Base-by-base conservation (phyloP, 305 asterid genomes). In the Solanum chacoense region DNA sequence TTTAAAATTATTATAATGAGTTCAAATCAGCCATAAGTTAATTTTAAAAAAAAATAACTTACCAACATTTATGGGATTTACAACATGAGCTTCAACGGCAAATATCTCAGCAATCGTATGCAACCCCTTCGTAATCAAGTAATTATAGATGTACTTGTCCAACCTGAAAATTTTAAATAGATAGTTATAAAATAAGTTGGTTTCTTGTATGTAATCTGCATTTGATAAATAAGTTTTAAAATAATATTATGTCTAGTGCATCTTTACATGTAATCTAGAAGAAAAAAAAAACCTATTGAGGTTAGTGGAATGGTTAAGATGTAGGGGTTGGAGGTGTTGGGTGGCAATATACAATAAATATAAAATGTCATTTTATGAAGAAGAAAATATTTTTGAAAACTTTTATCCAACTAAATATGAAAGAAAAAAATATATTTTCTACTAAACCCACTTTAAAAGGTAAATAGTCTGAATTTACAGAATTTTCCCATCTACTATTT, bases 81-180 rank as follows among this genome's bases (percentile, higher is more conserved):
- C 10, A 85, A 93, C 31, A 29, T 78, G 40, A 74, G 92, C 94
- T 88, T 93, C 95, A 12, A 3, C n/a, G 3, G 91, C 91, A n/a
- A 93, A 93, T 85, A 72, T 85, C 63, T 91, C 94, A 31, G 94
- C 95, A 69, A 91, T 55, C 4, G 28, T 59, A 72, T 77, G 88
- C 95, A 90, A 83, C 89, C 89, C 90, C 31, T 89, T 93, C 20
- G 40, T 90, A 20, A 87, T 9, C 91, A 93, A 67, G 88, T 93
- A 93, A 86, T 92, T 94, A 69, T 91, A 87, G 85, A 94, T 89
- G 85, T 91, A 93, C 90, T 74, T 71, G 37, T 93, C 93, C 90
- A 94, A 85, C 90, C 96, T 93, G 92, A 18, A 63, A 45, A 10
- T 38, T 32, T 85, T 2, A 32, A 1, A 28, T 12, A 81, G 34